These are phyloP conservation scores for Xylaria palmicola DNA, from an alignment of 495 filamentous ascomycete species.

Conservation along the genomic window DNA sequence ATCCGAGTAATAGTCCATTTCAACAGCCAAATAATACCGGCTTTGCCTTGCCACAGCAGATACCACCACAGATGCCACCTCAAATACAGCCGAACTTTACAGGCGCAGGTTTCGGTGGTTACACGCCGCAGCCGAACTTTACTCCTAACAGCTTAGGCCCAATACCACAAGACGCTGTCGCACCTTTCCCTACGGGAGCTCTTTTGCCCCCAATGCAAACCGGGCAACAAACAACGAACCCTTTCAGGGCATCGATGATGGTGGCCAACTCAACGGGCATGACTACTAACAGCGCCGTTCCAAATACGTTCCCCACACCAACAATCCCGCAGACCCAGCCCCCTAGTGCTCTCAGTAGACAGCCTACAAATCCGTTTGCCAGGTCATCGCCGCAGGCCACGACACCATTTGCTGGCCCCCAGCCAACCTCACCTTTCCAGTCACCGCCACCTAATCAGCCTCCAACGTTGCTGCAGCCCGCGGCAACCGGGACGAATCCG, in stretches of 20 bases:
- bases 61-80: constrained; percentile 43
- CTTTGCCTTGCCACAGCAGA: constrained; percentile 58
- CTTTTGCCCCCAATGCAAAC: constrained; percentile 35
- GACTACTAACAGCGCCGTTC: constrained; percentile 26
- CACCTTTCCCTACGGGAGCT: constrained; percentile 45
- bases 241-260: constrained; percentile 85
- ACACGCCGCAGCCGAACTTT: constrained; percentile 63
- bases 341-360: constrained; percentile 50
- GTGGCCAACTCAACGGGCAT: constrained; percentile 52
- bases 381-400: constrained; percentile 50
- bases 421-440: constrained; percentile 49
- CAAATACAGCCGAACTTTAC: constrained; percentile 57
- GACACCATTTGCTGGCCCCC: constrained; percentile 47
- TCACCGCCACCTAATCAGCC: constrained; percentile 47
- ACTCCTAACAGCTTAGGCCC: constrained; percentile 51
- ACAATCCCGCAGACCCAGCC: constrained; percentile 31
- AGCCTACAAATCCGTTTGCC: constrained; percentile 87
- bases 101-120: constrained; percentile 85
- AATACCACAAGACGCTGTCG: constrained; percentile 66
- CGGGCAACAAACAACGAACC: constrained; percentile 69
- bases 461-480: constrained; percentile 57
- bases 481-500: constrained; percentile 68
- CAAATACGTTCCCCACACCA: constrained; percentile 22
- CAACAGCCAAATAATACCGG: constrained; percentile 42
- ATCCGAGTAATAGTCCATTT: constrained; percentile 47